phyloP scores from a whole-genome alignment of 257 asterid genomes.

The Salvia splendens region DNA sequence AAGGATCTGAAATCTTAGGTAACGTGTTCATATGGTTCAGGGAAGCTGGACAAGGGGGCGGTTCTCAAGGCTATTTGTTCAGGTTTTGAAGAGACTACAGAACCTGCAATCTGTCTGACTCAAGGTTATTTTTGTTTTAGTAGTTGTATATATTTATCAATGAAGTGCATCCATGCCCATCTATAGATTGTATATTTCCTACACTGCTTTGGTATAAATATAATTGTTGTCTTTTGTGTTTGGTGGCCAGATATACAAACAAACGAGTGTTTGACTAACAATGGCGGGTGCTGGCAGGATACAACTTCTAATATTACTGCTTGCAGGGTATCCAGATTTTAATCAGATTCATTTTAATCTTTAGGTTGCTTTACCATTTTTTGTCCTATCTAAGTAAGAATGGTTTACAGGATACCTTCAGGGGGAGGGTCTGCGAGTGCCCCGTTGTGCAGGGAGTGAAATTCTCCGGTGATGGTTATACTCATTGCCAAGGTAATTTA shows the following conservation, averaged over 20 bases:
- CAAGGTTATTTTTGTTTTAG: constrained; percentile 27
- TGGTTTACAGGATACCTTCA: constrained; percentile 73
- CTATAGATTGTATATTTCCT: neutral
- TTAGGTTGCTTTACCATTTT: neutral
- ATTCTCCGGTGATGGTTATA: constrained; percentile 85
- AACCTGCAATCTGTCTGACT: constrained; percentile 46
- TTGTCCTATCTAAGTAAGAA: constrained; percentile 21
- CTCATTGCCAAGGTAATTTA: constrained; percentile 78
- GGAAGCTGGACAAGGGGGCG: constrained; percentile 58
- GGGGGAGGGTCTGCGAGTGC: constrained; percentile 87
- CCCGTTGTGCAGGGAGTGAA: constrained; percentile 78
- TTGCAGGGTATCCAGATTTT: constrained; percentile 65
- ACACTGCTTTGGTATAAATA: neutral
- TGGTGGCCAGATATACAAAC: constrained; percentile 70
- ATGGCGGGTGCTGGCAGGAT: constrained; percentile 99
- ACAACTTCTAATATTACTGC: constrained; percentile 72
- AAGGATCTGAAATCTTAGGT: neutral
- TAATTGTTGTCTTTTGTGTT: constrained; percentile 19
- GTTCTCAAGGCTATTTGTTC: constrained; percentile 58
- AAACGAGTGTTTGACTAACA: constrained; percentile 80
- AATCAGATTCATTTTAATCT: neutral
- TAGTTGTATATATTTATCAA: neutral
- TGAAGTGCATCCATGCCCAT: neutral
- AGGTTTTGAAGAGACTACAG: constrained; percentile 56
- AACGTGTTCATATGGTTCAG: constrained; percentile 28